Base-by-base conservation (phyloP, 306 rosid genomes). In the Carpinus fangiana region DNA sequence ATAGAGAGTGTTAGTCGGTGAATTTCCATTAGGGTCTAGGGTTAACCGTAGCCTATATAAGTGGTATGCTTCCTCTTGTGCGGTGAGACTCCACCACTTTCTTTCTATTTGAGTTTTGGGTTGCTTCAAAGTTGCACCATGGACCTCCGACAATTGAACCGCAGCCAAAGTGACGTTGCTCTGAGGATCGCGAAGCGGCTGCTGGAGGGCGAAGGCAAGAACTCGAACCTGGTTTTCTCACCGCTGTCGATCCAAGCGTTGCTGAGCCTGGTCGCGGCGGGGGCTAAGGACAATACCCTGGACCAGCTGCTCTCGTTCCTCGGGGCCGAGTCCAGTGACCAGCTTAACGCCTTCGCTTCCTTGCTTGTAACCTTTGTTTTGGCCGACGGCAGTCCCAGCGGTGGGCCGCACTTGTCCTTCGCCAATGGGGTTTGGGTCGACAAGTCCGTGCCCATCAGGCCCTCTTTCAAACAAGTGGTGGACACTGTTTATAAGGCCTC, bases 261-360 rank as follows among this genome's bases (percentile, higher is more conserved):
- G 48, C 85, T 94, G 0, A 90, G 98, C 88, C 74, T 87, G 54
- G 73, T 92, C 55, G 93, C 92, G 0, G 86, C 93, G 10, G 97
- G 91, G 2, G 92, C 95, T 3, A 84, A 83, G 31, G 98, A 96
- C 20, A 81, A 89, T 75, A 86, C 94, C 1, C 88, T 76, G n/a
- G 76, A 88, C 12, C 93, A 94, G 76, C 79, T 92, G 6, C 97
- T 94, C 57, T 78, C 91, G 64, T 94, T 92, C 80, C 97, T 94
- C 74, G 85, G 80, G 73, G 82, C 87, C 43, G 79, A 88, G 13
- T 88, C 93, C 88, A 74, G 74, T 28, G 88, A 87, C 17, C 70
- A 80, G 52, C 93, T 89, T 75, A 92, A 84, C 75, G 82, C 86
- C 75, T 81, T 90, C 45, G 87, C 90, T 60, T 86, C 93, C 43